Percentiles rank a stretch among this genome's conserved stretches.
Conservation (phyloP, 1,284 basidiomycete species). For the Peniophora sp. region DNA sequence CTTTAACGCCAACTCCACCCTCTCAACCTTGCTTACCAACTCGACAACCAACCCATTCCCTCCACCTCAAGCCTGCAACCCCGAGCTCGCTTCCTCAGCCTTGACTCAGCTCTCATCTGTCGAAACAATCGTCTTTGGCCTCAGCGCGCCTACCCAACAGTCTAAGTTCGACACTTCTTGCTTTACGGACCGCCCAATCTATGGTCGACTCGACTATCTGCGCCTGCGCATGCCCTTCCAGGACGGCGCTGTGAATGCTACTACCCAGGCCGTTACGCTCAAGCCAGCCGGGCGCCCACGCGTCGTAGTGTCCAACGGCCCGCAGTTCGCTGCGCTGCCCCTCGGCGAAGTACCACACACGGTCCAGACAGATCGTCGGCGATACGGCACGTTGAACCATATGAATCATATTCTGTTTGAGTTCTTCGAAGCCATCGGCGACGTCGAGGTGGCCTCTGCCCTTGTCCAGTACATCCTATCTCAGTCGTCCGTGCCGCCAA, state of each 20-base stretch:
- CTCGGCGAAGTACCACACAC: constrained; percentile 20
- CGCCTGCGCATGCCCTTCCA: constrained; percentile 48
- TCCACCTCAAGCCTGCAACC: constrained; percentile 53
- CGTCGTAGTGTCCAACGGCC: constrained; percentile 41
- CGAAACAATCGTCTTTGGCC: constrained; percentile 43
- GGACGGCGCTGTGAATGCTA: constrained; percentile 31
- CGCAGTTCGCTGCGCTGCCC: constrained; percentile 39
- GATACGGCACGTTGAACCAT: constrained; percentile 45
- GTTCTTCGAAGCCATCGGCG: constrained; percentile 47
- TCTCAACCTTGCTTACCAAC: constrained; percentile 32
- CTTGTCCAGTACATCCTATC: constrained; percentile 42
- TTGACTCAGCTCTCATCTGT: constrained; percentile 34
- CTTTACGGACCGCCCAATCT: constrained; percentile 47
- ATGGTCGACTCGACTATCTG: constrained; percentile 53
- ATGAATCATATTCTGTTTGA: constrained; percentile 50
- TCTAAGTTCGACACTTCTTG: constrained; percentile 39
- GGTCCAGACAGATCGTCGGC: constrained; percentile 34
- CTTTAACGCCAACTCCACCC: constrained; percentile 36
- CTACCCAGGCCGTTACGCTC: constrained; percentile 43
- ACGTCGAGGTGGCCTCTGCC: constrained; percentile 35
- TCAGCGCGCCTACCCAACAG: constrained; percentile 24
- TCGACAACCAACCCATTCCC: constrained; percentile 40
- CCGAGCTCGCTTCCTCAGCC: constrained; percentile 32
- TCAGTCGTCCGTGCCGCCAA: constrained; percentile 25
- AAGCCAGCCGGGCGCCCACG: constrained; percentile 35